These are phyloP conservation scores for Tetragonia tetragonoides DNA, from an alignment of 148 eudicot genomes.

Conservation along the genomic window DNA sequence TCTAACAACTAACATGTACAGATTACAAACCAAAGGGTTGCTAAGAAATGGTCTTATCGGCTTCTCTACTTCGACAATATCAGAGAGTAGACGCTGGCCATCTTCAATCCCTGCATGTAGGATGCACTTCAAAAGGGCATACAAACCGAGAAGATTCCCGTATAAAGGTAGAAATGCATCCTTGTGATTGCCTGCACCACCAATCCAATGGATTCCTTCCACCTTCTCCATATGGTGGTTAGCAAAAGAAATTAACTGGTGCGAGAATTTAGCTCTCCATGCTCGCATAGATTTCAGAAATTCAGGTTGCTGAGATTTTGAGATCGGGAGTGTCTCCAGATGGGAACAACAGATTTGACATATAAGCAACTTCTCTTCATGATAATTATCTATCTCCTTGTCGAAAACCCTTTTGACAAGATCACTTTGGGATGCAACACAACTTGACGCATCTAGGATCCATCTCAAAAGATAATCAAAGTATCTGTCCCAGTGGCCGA, in stretches of 20 bases:
- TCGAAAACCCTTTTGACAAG: slow-evolving; percentile 86
- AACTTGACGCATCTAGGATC: slow-evolving; percentile 57
- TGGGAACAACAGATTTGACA: slow-evolving; percentile 86
- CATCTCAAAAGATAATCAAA: slow-evolving; percentile 63
- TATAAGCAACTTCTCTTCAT: slow-evolving; percentile 81
- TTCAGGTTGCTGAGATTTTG: slow-evolving; percentile 32
- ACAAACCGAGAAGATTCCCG: slow-evolving; percentile 71
- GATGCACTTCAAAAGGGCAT: slow-evolving; percentile 62
- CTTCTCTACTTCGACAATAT: slow-evolving; percentile 54
- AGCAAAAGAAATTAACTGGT: slow-evolving; percentile 50
- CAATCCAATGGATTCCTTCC: slow-evolving; percentile 63
- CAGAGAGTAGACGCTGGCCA: slow-evolving; percentile 37
- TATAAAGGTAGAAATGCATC: slow-evolving; percentile 88
- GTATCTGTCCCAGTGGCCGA: slow-evolving; percentile 68
- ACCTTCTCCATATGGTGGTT: slow-evolving; percentile 35
- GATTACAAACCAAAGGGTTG: slow-evolving; percentile 63
- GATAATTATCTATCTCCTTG: slow-evolving; percentile 93
- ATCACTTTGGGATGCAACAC: slow-evolving; percentile 54
- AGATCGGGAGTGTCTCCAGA: slow-evolving; percentile 49
- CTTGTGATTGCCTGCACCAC: slow-evolving; percentile 88
- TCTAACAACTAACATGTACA: slow-evolving; percentile 49
- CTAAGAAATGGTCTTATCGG: slow-evolving; percentile 58
- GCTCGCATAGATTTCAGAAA: slow-evolving; percentile 26
- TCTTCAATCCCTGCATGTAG: slow-evolving; percentile 31
- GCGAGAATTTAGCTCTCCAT: slow-evolving; percentile 62